These are phyloP conservation scores for Dactylonectria macrodidyma DNA, from an alignment of 2,329 filamentous ascomycete genomes.

Conservation along the genomic window DNA sequence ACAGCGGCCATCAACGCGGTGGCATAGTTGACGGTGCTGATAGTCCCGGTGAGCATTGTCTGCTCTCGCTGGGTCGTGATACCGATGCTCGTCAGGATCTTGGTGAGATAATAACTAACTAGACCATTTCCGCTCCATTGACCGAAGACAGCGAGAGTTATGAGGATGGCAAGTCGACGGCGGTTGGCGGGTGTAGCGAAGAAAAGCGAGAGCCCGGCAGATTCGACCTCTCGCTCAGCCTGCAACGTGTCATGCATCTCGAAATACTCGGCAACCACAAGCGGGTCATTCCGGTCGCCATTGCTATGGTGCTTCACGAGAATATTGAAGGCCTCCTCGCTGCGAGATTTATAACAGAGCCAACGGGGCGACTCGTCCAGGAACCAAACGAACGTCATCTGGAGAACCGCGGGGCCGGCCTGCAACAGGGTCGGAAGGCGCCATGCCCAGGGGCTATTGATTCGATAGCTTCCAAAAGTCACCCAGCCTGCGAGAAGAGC, in stretches of 20 bases:
- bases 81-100: conserved; percentile 45
- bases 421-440: conserved; percentile 37
- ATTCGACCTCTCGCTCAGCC: conserved; percentile 30
- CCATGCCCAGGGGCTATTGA: conserved; percentile 34
- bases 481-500: conserved; percentile 32
- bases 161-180: conserved; percentile 53
- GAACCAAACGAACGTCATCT: conserved; percentile 34
- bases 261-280: conserved; percentile 34
- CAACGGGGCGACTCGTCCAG: conserved; percentile 35
- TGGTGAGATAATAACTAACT: conserved; percentile 45
- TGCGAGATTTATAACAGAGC: conserved; percentile 27
- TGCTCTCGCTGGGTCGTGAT: conserved; percentile 33
- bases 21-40: conserved; percentile 33
- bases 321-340: conserved; percentile 25
- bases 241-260: conserved; percentile 39
- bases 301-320: conserved; percentile 33
- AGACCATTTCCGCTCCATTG: conserved; percentile 54
- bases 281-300: conserved; percentile 64
- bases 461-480: conserved; percentile 32
- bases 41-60: conserved; percentile 31
- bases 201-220: conserved; percentile 16
- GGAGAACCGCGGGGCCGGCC: conserved; percentile 27
- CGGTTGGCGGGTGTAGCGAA: conserved; percentile 45
- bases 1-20: conserved; percentile 26
- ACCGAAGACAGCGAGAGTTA: conserved; percentile 59